Percentiles rank a stretch among this genome's conserved stretches.
phyloP scores from a whole-genome alignment of 2,329 filamentous ascomycete genomes.

The Phaeoacremonium minimum region DNA sequence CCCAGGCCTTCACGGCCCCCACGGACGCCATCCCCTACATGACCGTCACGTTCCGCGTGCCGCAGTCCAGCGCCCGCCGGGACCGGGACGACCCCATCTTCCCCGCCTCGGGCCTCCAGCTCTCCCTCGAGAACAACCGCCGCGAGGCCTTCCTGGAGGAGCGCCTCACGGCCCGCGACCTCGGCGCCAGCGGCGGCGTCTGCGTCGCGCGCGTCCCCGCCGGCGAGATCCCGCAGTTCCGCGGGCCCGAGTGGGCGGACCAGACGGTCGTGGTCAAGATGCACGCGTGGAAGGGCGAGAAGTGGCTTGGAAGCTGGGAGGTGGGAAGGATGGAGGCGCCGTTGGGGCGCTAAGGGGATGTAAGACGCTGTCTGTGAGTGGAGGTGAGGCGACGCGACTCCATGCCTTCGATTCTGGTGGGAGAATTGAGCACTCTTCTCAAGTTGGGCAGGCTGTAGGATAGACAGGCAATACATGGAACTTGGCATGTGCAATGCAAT shows the following conservation, averaged over 20 bases:
- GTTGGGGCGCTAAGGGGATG: too few relatives aligned
- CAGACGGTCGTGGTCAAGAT: constrained; percentile 7
- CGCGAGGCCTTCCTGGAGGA: constrained; percentile 7
- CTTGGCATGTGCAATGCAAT: too few relatives aligned
- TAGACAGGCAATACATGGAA: too few relatives aligned
- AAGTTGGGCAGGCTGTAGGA: too few relatives aligned
- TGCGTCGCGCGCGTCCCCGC: constrained; percentile 7
- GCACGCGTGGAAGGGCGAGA: constrained; percentile 12
- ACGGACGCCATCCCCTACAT: constrained; percentile 7
- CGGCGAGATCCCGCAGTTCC: constrained; percentile 5
- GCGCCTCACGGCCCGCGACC: constrained; percentile 7
- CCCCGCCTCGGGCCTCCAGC: constrained; percentile 9
- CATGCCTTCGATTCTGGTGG: too few relatives aligned
- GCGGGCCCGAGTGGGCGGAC: not conserved
- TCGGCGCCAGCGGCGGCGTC: constrained; percentile 5
- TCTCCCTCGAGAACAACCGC: constrained; percentile 7
- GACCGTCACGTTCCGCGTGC: constrained; percentile 7
- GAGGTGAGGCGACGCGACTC: too few relatives aligned
- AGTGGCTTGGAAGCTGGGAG: constrained; percentile 9
- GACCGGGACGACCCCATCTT: constrained; percentile 8
- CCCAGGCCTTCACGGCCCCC: constrained; percentile 7
- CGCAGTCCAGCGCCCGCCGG: not conserved
- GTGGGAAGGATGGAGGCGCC: constrained; percentile 10
- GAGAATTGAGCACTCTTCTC: too few relatives aligned
- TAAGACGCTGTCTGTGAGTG: too few relatives aligned